phyloP scores from a whole-genome alignment of 2,329 filamentous ascomycete species.

The Neofusicoccum kwambonambiense region DNA sequence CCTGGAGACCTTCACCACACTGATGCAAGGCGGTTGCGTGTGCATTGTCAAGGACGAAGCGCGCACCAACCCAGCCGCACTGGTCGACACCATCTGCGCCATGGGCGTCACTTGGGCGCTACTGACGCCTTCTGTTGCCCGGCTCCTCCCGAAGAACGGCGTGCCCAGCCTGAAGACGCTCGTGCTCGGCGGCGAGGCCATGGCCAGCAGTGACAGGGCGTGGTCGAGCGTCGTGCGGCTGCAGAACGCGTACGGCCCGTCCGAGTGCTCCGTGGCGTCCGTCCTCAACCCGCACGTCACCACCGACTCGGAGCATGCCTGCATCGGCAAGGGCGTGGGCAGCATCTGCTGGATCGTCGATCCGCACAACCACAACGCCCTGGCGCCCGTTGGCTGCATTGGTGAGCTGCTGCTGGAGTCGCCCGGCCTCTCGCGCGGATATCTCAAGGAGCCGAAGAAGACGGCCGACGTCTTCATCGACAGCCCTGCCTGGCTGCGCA shows the following conservation, averaged over 20 bases:
- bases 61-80: constrained; percentile 43
- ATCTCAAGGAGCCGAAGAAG: constrained; percentile 34
- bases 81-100: constrained; percentile 38
- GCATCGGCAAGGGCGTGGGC: background rate
- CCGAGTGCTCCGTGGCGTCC: background rate
- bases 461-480: constrained; percentile 34
- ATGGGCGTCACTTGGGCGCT: constrained; percentile 28
- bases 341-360: constrained; percentile 29
- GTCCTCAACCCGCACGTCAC: constrained; percentile 21
- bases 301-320: background rate
- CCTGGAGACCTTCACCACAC: constrained; percentile 34
- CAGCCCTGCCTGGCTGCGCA: constrained; percentile 9
- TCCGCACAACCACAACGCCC: constrained; percentile 26
- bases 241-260: constrained; percentile 1
- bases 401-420: constrained; percentile 38
- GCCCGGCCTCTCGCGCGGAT: constrained; percentile 34
- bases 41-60: constrained; percentile 43
- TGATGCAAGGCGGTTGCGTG: constrained; percentile 40
- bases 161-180: constrained; percentile 38
- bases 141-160: constrained; percentile 38
- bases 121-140: constrained; percentile 39
- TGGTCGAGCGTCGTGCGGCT: constrained; percentile 19
- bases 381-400: constrained; percentile 35
- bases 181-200: constrained; percentile 34
- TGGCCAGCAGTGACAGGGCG: constrained; percentile 14